Base-by-base conservation (phyloP, 768 basidiomycete species). In the Mycena belliarum region DNA sequence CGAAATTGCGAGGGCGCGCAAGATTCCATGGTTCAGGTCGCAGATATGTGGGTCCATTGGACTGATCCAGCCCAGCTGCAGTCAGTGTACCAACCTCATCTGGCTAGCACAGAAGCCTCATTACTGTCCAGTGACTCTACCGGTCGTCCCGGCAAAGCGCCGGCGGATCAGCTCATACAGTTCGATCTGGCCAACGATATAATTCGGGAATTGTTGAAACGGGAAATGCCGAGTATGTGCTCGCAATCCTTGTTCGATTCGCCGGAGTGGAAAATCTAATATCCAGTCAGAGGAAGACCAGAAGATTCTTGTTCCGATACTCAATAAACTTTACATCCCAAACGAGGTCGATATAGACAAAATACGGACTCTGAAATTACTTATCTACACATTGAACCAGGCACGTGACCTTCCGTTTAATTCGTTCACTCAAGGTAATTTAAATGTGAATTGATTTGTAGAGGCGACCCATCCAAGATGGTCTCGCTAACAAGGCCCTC, bases 401-500 rank as follows among this genome's bases (percentile, higher is more conserved):
- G 35, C 18, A 15, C 4, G 35, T n/a, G n/a, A n/a, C n/a, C 14
- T 14, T 15, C 4, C 14, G 12, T 16, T 7, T 16, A 7, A 37
- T 37, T 37, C 35, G 5, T 37, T 37, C 35, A 37, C 7, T 37
- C 8, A 15, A 37, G 35, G 5, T 32, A 32, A 32, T 37, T 16
- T n/a, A n/a, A n/a, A n/a, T n/a, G n/a, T n/a, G n/a, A 37, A 15
- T 5, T 10, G 35, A 37, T 14, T 9, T 37, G 18, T 15, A 37
- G 35, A 10, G 35, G 35, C 35, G 35, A 16, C 35, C 35, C 5
- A 10, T 37, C 18, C 4, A 37, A 14, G 35, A 37, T 15, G 14
- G 12, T 15, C 12, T 37, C 14, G 14, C 35, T 4, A 37, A 37
- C 18, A 37, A 11, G 59, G 86, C 92, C 0, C 76, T 96, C 46